These are phyloP conservation scores for Raphanus raphanistrum DNA, from an alignment of 345 rosid genomes.

Conservation along the genomic window DNA sequence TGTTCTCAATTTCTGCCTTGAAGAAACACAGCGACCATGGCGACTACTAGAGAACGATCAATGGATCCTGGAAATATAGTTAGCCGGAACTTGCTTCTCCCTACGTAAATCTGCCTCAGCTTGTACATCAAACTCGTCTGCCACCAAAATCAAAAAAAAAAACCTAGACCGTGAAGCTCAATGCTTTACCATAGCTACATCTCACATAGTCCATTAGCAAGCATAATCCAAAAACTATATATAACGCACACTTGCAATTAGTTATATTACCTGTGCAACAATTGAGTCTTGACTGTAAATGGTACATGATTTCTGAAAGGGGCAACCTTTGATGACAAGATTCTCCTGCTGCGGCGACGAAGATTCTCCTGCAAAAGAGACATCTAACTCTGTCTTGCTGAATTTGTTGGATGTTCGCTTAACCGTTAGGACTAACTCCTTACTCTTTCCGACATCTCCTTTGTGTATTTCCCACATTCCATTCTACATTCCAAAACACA, in stretches of 20 bases:
- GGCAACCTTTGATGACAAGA: conserved; percentile 63
- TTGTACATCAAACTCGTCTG: conserved; percentile 96
- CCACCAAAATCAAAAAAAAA: conserved; percentile 28
- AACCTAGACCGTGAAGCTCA: too few species aligned
- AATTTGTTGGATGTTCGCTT: conserved; percentile 52
- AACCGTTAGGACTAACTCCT: conserved; percentile 49
- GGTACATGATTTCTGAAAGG: conserved; percentile 81
- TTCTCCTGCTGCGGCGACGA: background rate
- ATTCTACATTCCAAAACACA: conserved; percentile 47
- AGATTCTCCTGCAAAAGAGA: conserved; percentile 34
- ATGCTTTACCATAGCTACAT: too few species aligned
- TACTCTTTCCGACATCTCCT: conserved; percentile 45
- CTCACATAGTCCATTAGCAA: too few species aligned
- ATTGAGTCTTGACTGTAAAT: conserved; percentile 60
- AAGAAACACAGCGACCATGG: conserved; percentile 69
- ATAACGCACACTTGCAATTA: too few species aligned
- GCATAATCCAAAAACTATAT: too few species aligned
- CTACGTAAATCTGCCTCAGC: conserved; percentile 67
- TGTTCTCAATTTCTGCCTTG: conserved; percentile 35
- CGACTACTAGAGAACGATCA: conserved; percentile 56
- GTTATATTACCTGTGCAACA: conserved; percentile 63
- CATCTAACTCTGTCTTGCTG: conserved; percentile 61
- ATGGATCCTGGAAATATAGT: conserved; percentile 67
- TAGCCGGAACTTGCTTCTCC: conserved; percentile 60
- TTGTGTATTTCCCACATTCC: conserved; percentile 68